Evolutionary conservation across 345 rosid genomes (phyloP).

Genomic region (Psidium friedrichsthalianum): DNA sequence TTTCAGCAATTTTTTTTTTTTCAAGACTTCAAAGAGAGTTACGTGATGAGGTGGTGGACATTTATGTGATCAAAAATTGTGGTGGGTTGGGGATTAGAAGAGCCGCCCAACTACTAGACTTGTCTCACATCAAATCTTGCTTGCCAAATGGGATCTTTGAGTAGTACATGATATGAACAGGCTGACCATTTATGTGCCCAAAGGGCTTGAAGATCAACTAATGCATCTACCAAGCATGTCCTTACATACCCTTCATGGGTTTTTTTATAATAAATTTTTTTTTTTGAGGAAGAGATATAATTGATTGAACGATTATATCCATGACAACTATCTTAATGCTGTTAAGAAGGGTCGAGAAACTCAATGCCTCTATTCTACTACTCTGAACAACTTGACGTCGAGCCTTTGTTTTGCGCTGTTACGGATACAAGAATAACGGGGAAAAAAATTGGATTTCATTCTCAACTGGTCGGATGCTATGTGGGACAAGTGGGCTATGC

Average conservation of each 20-base stretch:
- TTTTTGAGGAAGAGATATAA: neutral
- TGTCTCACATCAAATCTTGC: neutral
- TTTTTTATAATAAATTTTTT: neutral
- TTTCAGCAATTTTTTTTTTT: neutral
- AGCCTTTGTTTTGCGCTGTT: too few species aligned
- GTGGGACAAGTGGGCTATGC: neutral
- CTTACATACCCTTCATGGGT: neutral
- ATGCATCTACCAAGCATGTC: neutral
- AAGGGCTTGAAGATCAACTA: neutral
- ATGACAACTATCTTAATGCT: neutral
- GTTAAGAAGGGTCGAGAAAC: neutral
- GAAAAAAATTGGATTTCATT: too few species aligned
- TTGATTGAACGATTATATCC: neutral
- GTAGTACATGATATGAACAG: neutral
- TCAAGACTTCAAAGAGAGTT: neutral
- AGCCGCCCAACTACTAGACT: neutral
- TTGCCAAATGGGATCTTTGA: neutral
- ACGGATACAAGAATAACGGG: too few species aligned
- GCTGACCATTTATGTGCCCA: neutral
- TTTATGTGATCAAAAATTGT: neutral
- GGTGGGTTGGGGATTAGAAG: neutral
- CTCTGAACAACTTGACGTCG: too few species aligned
- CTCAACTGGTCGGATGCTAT: neutral
- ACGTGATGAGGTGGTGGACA: neutral
- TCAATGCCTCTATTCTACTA: too few species aligned